Percentiles rank a stretch among this genome's conserved stretches.
These are phyloP conservation scores for Penicillium alfredii DNA, from an alignment of 495 filamentous ascomycete genomes.

Conservation along the genomic window DNA sequence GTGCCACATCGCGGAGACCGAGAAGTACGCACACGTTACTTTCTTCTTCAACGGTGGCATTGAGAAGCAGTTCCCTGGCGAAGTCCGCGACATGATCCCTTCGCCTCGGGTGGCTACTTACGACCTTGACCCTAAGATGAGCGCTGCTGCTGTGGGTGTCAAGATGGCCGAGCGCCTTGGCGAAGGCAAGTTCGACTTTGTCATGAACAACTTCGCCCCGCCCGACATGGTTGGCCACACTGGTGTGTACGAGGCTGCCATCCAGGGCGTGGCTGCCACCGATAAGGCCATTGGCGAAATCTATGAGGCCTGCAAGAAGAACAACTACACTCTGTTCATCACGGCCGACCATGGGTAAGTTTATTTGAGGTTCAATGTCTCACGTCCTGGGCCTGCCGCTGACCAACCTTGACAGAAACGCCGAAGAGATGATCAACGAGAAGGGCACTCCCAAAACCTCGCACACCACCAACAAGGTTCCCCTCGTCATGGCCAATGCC, in stretches of 20 bases:
- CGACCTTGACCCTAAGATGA: constrained; percentile 95
- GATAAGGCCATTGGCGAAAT: constrained; percentile 91
- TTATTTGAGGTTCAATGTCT: constrained; percentile 1
- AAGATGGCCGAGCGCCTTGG: constrained; percentile 78
- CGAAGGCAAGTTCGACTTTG: constrained; percentile 78
- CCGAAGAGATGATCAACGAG: constrained; percentile 97
- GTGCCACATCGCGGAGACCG: constrained; percentile 95
- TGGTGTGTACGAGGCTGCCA: constrained; percentile 93
- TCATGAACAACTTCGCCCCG: constrained; percentile 99
- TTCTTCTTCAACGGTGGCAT: constrained; percentile 99
- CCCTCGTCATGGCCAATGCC: constrained; percentile 96
- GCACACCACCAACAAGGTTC: constrained; percentile 95
- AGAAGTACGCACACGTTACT: constrained; percentile 98
- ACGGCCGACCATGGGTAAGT: constrained; percentile 87
- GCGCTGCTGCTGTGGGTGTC: constrained; percentile 76
- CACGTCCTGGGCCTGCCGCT: neutral
- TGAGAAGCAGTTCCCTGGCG: constrained; percentile 90
- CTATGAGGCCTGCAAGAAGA: constrained; percentile 86
- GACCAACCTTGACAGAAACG: constrained; percentile 53
- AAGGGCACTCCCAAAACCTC: constrained; percentile 95
- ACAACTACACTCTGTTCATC: constrained; percentile 86
- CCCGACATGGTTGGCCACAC: constrained; percentile 99
- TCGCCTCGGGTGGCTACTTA: constrained; percentile 86
- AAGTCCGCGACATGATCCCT: constrained; percentile 72
- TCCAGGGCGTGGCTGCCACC: constrained; percentile 75